Conservation (phyloP, 2,329 filamentous ascomycete genomes). For the Bisporella sp. region DNA sequence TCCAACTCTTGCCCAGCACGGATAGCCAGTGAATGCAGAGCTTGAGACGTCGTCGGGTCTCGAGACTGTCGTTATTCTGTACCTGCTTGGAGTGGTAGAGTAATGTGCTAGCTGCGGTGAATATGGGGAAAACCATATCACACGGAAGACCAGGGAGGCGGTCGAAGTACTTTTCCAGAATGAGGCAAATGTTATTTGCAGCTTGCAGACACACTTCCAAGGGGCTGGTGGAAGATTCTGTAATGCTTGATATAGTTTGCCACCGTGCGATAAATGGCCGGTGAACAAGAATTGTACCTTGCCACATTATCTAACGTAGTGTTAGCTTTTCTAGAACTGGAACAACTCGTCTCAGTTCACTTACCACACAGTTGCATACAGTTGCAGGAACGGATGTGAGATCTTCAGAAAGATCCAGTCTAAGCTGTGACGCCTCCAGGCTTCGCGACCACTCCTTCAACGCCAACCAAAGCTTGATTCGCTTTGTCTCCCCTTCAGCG, state of each 20-base stretch:
- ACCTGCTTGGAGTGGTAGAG: constrained; percentile 18
- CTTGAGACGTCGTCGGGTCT: constrained; percentile 16
- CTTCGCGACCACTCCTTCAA: constrained; percentile 20
- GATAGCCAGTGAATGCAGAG: constrained; percentile 26
- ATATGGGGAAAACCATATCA: constrained; percentile 25
- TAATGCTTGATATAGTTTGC: constrained; percentile 9
- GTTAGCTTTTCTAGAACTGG: too few species aligned
- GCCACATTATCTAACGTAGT: constrained; percentile 18
- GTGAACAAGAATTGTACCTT: constrained; percentile 21
- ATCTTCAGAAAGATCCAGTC: constrained; percentile 19
- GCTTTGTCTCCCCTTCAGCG: constrained; percentile 15
- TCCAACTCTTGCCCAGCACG: constrained; percentile 24
- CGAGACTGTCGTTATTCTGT: constrained; percentile 5
- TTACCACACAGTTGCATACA: constrained; percentile 25
- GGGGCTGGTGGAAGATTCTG: constrained; percentile 11
- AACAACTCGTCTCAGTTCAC: background rate
- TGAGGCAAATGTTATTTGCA: constrained; percentile 22
- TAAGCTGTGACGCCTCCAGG: constrained; percentile 20
- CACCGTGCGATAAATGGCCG: constrained; percentile 24
- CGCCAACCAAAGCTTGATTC: constrained; percentile 18
- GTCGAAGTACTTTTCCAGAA: constrained; percentile 24
- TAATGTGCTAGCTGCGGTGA: constrained; percentile 23
- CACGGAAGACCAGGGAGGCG: constrained; percentile 21
- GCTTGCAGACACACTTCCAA: constrained; percentile 19
- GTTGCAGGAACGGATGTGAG: constrained; percentile 20